Evolutionary conservation across 495 filamentous ascomycete genomes (phyloP), one percentile per base, ranked within the genome.

Genomic region (Talaromyces nanjingensis): DNA sequence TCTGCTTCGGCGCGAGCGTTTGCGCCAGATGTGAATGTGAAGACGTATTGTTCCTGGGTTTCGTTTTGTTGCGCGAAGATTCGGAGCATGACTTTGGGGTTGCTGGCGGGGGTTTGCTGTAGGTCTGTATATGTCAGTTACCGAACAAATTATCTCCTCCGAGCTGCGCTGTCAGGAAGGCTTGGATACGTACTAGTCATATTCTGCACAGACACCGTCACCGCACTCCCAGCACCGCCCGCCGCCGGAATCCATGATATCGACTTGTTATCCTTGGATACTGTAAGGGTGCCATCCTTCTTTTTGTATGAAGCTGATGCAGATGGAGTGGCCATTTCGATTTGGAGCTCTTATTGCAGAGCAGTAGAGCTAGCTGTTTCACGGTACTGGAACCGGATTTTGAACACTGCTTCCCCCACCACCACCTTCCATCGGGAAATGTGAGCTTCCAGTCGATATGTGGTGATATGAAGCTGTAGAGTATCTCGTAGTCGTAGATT

Each of bases 301-400:
- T 98, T 98, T 79, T 97, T 98, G 83, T 93, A 97, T 60, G 86
- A 81, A 63, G 91, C 88, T 64, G 83, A 83, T 70, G 86, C 91
- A 72, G 87, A 77, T 71, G 87, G 77, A 65, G 65, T 54, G 29
- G 65, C 75, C 77, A 80, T 80, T 69, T 71, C n/a, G 22, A 24
- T 24, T 24, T 24, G 22, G 22, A 24, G 22, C 22, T 24, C 22
- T 24, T 24, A 24, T 24, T 24, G 22, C 22, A 24, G 22, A 24
- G 22, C 22, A 24, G 22, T 6, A 49, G 45, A 49, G 45, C 45
- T 18, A 18, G 16, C 39, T 45, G 37, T 71, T 75, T 71, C 77
- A 79, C 76, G 77, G 72, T 78, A 71, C 69, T 74, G 72, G 64
- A 60, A 60, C 59, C 59, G 60, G 42, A 62, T 33, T 39, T 31